Evolutionary conservation across 78 protist genomes (phyloP), one percentile per base, ranked within the genome.

Genomic region (Isochrysis galbana): DNA sequence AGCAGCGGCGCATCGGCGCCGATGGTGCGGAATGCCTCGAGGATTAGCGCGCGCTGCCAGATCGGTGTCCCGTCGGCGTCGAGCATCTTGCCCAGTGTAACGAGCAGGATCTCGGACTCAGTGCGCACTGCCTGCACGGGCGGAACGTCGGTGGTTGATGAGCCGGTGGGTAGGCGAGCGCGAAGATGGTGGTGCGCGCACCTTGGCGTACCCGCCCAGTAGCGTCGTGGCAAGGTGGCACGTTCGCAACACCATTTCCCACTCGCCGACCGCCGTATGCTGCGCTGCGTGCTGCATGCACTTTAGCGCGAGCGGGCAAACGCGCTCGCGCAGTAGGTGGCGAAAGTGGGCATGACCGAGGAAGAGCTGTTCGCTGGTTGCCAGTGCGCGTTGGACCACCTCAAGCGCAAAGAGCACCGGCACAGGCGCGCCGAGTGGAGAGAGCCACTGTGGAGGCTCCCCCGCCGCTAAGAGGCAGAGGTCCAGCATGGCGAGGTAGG

Each of bases 401-500:
- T 77, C 44, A 29, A 77, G 84, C 84, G 84, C 84, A 26, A 77
- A 77, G 5, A 26, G 32, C n/a, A 10, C 22, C 34, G 29, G 32
- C 47, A 77, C 84, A 4, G 84, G 84, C 47, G 34, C 45, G 2
- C 34, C 17, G 47, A 51, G 61, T 19, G 48, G 48, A 4, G 46
- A 1, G 23, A 77, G 84, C 84, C 84, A 77, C 47, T 39, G 84
- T 5, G 84, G 48, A 0, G 84, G 84, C 84, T 77, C 84, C 47
- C 46, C 4, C 47, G 5, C 21, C 34, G 84, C 84, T 23, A 77
- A 29, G 84, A 11, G 2, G 84, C 84, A 77, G 48, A 77, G 84
- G 84, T 77, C 84, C 32, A 2, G 46, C n/a, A 77, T 29, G 46
- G 84, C 84, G 84, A 77, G 84, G 84, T 39, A 77, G 46, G 84